Base-by-base conservation (phyloP, 768 basidiomycete species). In the Trametes maxima region DNA sequence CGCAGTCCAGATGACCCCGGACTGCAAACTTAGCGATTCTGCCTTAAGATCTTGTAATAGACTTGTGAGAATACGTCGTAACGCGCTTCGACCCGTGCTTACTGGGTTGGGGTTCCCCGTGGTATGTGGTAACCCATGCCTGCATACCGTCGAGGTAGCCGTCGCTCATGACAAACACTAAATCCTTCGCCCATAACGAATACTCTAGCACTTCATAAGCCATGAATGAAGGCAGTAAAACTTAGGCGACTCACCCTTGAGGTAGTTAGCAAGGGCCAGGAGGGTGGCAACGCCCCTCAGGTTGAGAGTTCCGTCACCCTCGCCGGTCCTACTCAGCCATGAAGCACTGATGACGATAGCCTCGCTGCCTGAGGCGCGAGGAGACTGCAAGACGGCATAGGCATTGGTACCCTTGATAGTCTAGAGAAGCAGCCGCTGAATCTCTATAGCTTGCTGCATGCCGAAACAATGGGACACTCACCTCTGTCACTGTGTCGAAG, bases 1-100 rank as follows among this genome's bases (percentile, higher is more conserved):
- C 12, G 94, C 94, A 1, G 92, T 94, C 97, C 97, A 99, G 44
- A 99, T 90, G 6, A 95, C 89, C 3, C 95, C 95, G 2, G 93
- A 92, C 1, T 85, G 73, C 22, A 92, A 69, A 36, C 78, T 74
- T 39, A 97, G 78, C 10, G 79, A 76, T 37, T 90, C 85, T 1
- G 84, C 82, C n/a, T 77, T 66, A 17, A 94, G 77, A 69, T 89
- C 94, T 95, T 59, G 7, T 16, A 8, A 48, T 6, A 8, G 54
- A 45, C 10, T 47, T 7, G 44, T 24, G 51, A 22, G 22, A 40
- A 28, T 50, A 40, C 19, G 37, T 33, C 28, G 21, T 46, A 28
- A 24, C 1, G 49, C 12, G 7, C 13, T 17, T 33, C 14, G 7
- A n/a, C 21, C 7, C 2, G 2, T 16, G 33, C 79, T 47, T 69